Evolutionary conservation across 768 basidiomycete genomes (phyloP).

Genomic region (Leucosporidium yakuticum): DNA sequence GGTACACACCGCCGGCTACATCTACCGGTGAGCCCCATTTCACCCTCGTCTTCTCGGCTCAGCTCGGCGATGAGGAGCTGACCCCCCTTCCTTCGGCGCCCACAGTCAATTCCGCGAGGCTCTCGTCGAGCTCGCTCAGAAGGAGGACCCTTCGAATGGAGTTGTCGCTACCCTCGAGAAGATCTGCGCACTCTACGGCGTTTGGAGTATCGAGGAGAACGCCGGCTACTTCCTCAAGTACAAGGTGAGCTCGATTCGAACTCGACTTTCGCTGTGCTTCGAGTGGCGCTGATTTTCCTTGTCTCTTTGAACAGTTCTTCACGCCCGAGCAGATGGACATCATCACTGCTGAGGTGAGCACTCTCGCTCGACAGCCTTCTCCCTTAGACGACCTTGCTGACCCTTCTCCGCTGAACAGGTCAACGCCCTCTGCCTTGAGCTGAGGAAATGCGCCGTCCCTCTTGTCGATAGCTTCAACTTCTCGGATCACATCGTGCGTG

Average conservation of each 20-base stretch:
- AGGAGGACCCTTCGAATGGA: conserved; percentile 38
- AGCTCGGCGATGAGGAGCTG: neutral
- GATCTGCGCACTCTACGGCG: conserved; percentile 45
- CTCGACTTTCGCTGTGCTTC: neutral
- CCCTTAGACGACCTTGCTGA: too few relatives aligned
- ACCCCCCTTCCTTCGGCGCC: neutral
- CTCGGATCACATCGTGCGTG: conserved; percentile 37
- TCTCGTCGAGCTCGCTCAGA: conserved; percentile 41
- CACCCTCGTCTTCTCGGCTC: conserved; percentile 17
- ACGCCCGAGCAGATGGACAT: conserved; percentile 36
- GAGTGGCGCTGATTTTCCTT: too few relatives aligned
- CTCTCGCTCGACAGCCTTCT: too few relatives aligned
- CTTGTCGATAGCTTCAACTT: conserved; percentile 40
- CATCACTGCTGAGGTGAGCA: conserved; percentile 29
- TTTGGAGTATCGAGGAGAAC: conserved; percentile 48
- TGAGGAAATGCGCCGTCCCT: conserved; percentile 38
- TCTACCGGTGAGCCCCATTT: conserved; percentile 40
- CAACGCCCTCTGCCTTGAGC: conserved; percentile 36
- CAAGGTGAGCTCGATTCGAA: conserved; percentile 10
- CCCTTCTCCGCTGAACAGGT: conserved; percentile 14
- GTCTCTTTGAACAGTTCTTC: conserved; percentile 26
- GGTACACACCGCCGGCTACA: conserved; percentile 46
- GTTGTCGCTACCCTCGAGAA: conserved; percentile 41
- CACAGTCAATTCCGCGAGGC: conserved; percentile 41
- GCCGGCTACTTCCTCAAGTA: conserved; percentile 48